phyloP scores from a whole-genome alignment of 148 eudicot species.

The Heliamphora exappendiculata region DNA sequence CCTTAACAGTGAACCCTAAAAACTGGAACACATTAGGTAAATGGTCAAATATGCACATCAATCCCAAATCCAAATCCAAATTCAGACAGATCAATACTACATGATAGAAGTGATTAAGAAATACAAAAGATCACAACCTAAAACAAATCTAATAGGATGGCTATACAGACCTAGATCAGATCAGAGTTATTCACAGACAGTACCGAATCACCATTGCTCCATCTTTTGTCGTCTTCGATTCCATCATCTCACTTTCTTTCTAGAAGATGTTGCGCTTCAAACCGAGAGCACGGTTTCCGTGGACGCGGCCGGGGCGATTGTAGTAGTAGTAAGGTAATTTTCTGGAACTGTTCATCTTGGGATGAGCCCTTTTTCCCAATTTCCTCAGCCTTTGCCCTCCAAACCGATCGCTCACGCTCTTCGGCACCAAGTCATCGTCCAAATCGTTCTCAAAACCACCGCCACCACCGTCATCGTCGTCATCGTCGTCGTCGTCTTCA shows the following conservation, averaged over 20 bases:
- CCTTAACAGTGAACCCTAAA: neutral
- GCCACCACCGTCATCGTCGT: constrained; percentile 20
- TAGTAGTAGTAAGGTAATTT: constrained; percentile 25
- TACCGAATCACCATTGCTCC: neutral
- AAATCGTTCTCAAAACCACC: constrained; percentile 31
- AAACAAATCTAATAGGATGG: neutral
- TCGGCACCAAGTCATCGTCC: constrained; percentile 72
- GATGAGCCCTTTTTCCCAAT: constrained; percentile 53
- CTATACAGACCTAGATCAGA: neutral
- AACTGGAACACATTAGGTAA: neutral
- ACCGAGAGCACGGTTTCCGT: constrained; percentile 27
- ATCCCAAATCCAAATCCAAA: constrained; percentile 6
- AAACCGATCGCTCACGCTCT: constrained; percentile 32
- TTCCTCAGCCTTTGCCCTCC: constrained; percentile 62
- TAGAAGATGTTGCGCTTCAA: neutral
- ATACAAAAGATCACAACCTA: neutral
- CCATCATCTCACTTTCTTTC: neutral
- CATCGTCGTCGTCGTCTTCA: constrained; percentile 18
- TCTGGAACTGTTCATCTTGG: constrained; percentile 47
- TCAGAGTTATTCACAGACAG: neutral
- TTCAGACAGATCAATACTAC: neutral
- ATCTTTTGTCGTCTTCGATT: neutral
- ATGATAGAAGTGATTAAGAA: no score
- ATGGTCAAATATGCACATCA: neutral
- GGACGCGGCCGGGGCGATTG: constrained; percentile 43